A percentile compares a stretch with the other conserved stretches of the same genome.
Evolutionary conservation across 805 yeast genomes (phyloP).

Genomic region (Yamadazyma kitorensis): DNA sequence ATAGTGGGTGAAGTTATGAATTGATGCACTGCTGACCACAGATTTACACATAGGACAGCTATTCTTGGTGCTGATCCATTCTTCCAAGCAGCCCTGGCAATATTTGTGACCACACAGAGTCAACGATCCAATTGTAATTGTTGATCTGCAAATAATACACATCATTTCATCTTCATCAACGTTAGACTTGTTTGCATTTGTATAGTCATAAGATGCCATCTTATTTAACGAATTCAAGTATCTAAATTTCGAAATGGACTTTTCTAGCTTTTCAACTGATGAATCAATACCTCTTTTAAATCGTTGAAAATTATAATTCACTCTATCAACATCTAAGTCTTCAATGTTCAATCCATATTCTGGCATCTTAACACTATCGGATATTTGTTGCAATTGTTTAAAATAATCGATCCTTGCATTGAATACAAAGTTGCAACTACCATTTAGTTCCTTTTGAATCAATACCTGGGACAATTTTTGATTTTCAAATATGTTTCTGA

Average conservation of each 20-base stretch:
- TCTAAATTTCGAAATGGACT: conserved; percentile 32
- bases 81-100: conserved; percentile 74
- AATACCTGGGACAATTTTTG: conserved; percentile 42
- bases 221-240: conserved; percentile 22
- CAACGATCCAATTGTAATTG: conserved; percentile 71
- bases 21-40: conserved; percentile 43
- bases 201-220: not conserved
- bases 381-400: conserved; percentile 77
- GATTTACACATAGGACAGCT: conserved; percentile 84
- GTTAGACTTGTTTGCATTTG: not conserved
- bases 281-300: conserved; percentile 3
- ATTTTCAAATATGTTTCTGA: conserved; percentile 34
- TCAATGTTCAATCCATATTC: conserved; percentile 11
- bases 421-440: conserved; percentile 59
- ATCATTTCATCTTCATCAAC: conserved; percentile 38
- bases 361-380: conserved; percentile 69
- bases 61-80: conserved; percentile 60
- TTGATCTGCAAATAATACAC: conserved; percentile 77
- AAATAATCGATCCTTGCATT: conserved; percentile 82
- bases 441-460: conserved; percentile 48
- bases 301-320: conserved; percentile 1
- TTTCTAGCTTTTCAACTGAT: conserved; percentile 17
- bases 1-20: conserved; percentile 68
- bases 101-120: conserved; percentile 92
- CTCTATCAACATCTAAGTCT: conserved; percentile 13